These are phyloP conservation scores for Allium fistulosum DNA, from an alignment of 106 monocot species.

Conservation along the genomic window DNA sequence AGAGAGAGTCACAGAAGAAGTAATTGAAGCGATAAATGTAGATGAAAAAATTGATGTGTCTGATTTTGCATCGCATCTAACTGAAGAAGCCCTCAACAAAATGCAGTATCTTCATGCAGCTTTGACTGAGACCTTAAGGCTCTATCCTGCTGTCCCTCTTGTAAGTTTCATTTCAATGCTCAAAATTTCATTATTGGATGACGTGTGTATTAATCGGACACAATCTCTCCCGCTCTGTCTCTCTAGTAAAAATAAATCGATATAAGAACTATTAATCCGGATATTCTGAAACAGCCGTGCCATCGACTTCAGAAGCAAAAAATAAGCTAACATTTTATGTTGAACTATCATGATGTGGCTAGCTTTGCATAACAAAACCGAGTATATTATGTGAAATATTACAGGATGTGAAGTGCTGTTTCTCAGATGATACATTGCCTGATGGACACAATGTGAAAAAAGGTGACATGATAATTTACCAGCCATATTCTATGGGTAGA, in stretches of 20 bases:
- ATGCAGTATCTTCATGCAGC: constrained; percentile 72
- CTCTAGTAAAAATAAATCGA: too few species aligned
- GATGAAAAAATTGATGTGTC: too few species aligned
- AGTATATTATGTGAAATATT: not conserved
- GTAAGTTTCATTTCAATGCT: constrained; percentile 9
- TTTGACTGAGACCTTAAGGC: constrained; percentile 51
- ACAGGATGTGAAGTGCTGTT: constrained; percentile 5
- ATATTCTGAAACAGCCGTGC: too few species aligned
- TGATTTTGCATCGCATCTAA: constrained; percentile 21
- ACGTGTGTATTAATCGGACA: too few species aligned
- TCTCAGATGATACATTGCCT: constrained; percentile 17
- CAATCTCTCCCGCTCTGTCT: too few species aligned
- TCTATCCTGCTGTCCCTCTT: constrained; percentile 57
- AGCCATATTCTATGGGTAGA: constrained; percentile 24
- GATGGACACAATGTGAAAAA: constrained; percentile 15
- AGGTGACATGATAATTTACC: constrained; percentile 13
- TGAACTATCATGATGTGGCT: too few species aligned
- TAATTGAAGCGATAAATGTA: constrained; percentile 12
- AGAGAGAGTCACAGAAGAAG: constrained; percentile 11
- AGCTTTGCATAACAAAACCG: too few species aligned
- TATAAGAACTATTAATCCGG: too few species aligned
- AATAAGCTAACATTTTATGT: too few species aligned
- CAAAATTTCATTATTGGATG: too few species aligned
- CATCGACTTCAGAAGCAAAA: too few species aligned
- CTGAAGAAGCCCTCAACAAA: constrained; percentile 32